These are phyloP conservation scores for Lasiosphaeriaceae sp. DNA, from an alignment of 495 filamentous ascomycete species.

Conservation along the genomic window DNA sequence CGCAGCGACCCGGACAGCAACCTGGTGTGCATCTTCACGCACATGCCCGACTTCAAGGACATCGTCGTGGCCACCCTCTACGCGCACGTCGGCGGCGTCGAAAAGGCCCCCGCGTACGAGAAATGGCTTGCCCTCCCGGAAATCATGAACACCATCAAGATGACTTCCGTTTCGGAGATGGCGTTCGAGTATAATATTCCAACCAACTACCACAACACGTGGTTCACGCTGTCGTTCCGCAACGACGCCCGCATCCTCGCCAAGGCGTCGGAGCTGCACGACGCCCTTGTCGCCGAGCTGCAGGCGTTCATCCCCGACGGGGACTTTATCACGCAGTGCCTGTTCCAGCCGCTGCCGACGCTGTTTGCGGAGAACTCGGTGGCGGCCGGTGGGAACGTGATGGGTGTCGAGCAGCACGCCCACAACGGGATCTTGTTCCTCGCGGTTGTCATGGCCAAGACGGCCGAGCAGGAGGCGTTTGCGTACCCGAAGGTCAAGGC, in stretches of 20 bases:
- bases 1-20: slow-evolving; percentile 11
- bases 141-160: slow-evolving; percentile 18
- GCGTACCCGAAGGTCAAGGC: slow-evolving; percentile 11
- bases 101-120: slow-evolving; percentile 11
- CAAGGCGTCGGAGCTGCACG: slow-evolving; percentile 21
- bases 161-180: slow-evolving; percentile 20
- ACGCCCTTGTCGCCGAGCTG: slow-evolving; percentile 17
- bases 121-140: slow-evolving; percentile 18
- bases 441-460: slow-evolving; percentile 11
- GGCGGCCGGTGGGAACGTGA: slow-evolving; percentile 48
- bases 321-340: slow-evolving; percentile 39
- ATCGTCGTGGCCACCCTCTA: slow-evolving; percentile 21
- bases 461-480: slow-evolving; percentile 19
- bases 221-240: slow-evolving; percentile 27
- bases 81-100: slow-evolving; percentile 17
- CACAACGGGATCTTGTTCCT: slow-evolving; percentile 25
- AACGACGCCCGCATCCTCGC: slow-evolving; percentile 23
- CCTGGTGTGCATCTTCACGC: slow-evolving; percentile 11
- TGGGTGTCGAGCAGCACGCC: slow-evolving; percentile 43
- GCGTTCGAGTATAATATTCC: slow-evolving; percentile 15
- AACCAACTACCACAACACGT: slow-evolving; percentile 11
- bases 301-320: slow-evolving; percentile 12
- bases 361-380: slow-evolving; percentile 36
- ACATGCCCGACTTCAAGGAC: slow-evolving; percentile 13
- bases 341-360: slow-evolving; percentile 47